Evolutionary conservation across 2,329 filamentous ascomycete genomes (phyloP), one percentile per base, ranked within the genome.

Genomic region (Blastomyces parvus): DNA sequence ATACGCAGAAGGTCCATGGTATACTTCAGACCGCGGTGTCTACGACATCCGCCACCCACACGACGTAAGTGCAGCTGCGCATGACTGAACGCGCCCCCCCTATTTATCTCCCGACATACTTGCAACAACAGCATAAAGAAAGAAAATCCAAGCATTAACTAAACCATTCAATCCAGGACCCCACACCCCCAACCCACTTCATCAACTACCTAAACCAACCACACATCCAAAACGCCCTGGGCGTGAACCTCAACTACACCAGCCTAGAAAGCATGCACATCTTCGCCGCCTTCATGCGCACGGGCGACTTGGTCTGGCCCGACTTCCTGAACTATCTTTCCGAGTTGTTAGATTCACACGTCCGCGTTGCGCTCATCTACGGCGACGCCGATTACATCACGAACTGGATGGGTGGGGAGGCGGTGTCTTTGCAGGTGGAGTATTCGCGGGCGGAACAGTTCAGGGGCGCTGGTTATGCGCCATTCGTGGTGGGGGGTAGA

Each of bases 171-270:
- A 36, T 36, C 2, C 33, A 36, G 33, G 33, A 36, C 33, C 33
- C 33, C 33, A 36, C 33, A 4, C 33, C 33, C 8, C 33, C 33
- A 36, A 36, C 33, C 33, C 33, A 36, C 8, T 36, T 36, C 33
- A 36, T 36, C 6, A 36, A 36, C 33, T 36, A 36, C 33, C 33
- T 36, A 36, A 36, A 36, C 33, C 33, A 36, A 36, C 33, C 33
- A 6, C 33, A 36, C 33, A 79, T 89, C 1, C 82, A 84, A 65
- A 71, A 82, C 25, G 82, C 84, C 1, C 80, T 90, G 25, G 86
- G 87, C 14, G 81, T 86, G 0, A 82, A 83, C 8, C 72, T 87
- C 59, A 87, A 87, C 72, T 87, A 80, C 69, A 84, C 84, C 0
- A 72, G 80, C 59, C 44, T 64, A 17, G 75, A 74, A n/a, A 85